Base-by-base conservation (phyloP, 192 early-diverging fungal species). In the Gaertneriomyces semiglobifer region DNA sequence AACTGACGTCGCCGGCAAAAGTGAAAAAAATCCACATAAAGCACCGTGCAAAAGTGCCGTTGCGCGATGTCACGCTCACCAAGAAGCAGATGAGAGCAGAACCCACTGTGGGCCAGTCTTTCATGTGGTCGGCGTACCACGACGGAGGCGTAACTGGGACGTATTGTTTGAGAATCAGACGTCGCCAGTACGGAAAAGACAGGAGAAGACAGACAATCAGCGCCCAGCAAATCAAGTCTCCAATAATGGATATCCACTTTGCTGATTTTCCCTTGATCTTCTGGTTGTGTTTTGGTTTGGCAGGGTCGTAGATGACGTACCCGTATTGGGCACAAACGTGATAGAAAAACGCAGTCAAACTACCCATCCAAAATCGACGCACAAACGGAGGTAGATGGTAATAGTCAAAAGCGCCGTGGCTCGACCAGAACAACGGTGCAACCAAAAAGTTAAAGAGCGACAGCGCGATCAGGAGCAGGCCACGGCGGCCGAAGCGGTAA, bases 1-100 rank as follows among this genome's bases (percentile, higher is more conserved):
- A 73, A 7, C 66, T 69, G 65, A 73, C 64, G 45, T 73, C 72
- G 12, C 62, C 72, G 10, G 66, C 65, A 45, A 58, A 73, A 12
- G 46, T 73, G 52, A 73, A 69, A 33, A 69, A 56, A 52, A 47
- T 64, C 72, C 72, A 73, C 19, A 33, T 16, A 44, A 69, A 73
- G 57, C 68, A 73, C 5, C 63, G 60, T 19, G 59, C 54, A 18
- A 73, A 73, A 0, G 65, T 59, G 3, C 72, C 58, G 33, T 69
- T 58, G 1, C 72, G 44, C 0, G 47, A 53, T 1, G 44, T 48
- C 42, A 46, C 20, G 43, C 66, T 58, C 19, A 73, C 62, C n/a
- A 73, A 9, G 42, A 73, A 63, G 33, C 58, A 41, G 10, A 73
- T 16, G 12, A 73, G 18, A 4, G 68, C 68, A 7, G 68, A 51